Percentiles rank a stretch among this genome's conserved stretches.
Conservation (phyloP, 2,329 filamentous ascomycete species). For the Beauveria caledonica region DNA sequence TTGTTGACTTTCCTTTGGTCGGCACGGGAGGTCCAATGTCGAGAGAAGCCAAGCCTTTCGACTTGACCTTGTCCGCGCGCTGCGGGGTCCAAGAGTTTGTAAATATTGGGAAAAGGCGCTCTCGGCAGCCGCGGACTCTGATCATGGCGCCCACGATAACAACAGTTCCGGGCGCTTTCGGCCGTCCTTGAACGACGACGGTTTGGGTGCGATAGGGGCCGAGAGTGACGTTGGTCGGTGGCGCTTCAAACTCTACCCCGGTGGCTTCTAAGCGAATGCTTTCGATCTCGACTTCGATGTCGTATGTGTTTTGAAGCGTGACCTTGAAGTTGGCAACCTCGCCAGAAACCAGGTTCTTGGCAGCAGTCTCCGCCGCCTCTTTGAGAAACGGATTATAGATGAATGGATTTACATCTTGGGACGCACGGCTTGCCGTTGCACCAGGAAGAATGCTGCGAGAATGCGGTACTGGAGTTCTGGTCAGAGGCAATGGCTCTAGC, state of each 20-base stretch:
- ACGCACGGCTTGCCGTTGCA: conserved; percentile 40
- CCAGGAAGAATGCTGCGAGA: conserved; percentile 46
- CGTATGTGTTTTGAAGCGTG: conserved; percentile 87
- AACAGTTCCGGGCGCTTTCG: conserved; percentile 58
- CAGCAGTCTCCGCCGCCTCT: conserved; percentile 47
- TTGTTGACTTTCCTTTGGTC: conserved; percentile 28
- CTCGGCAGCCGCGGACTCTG: conserved; percentile 72
- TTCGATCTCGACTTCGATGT: conserved; percentile 86
- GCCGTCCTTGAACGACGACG: conserved; percentile 60
- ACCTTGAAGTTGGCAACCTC: conserved; percentile 73
- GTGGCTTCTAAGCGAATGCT: conserved; percentile 66
- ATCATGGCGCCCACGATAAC: conserved; percentile 71
- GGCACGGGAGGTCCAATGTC: conserved; percentile 30
- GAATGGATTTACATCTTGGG: conserved; percentile 69
- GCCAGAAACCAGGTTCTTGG: conserved; percentile 68
- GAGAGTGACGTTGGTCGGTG: conserved; percentile 57
- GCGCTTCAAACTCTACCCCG: conserved; percentile 63
- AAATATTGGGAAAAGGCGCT: conserved; percentile 79
- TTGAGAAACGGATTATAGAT: conserved; percentile 92
- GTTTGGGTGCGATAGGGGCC: conserved; percentile 79
- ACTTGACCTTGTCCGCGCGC: conserved; percentile 66
- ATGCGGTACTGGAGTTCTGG: conserved; percentile 59
- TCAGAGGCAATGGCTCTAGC: conserved; percentile 53
- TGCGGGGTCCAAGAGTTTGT: conserved; percentile 65
- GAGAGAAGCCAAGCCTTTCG: conserved; percentile 56